Evolutionary conservation across 2,329 filamentous ascomycete genomes (phyloP), one percentile per base, ranked within the genome.

Genomic region (Curvularia hawaiiensis): DNA sequence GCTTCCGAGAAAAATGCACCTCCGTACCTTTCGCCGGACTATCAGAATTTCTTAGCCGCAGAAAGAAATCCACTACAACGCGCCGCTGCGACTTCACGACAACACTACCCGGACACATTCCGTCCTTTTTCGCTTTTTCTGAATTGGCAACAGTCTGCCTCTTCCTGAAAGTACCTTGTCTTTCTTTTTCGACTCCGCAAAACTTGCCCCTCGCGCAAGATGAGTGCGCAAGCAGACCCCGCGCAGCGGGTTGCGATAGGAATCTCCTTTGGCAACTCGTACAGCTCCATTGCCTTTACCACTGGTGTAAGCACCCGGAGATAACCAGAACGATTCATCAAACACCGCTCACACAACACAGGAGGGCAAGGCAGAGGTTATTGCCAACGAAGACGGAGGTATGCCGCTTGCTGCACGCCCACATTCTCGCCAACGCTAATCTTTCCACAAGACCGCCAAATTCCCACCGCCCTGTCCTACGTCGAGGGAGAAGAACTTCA

Each of bases 331-430:
- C 10, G 5, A 7, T 6, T 9, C 31, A 8, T 30, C 9, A 20
- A 22, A 30, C 30, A 39, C 31, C 33, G 28, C 60, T 69, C 56
- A 69, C 62, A 45, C 26, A 4, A 30, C 28, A 18, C 54, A 85
- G 84, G 94, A 98, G 74, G 94, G 96, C 79, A 96, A 96, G 83
- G 89, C 92, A 64, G 92, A 97, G 78, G 94, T 99, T 64, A 98
- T 99, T 80, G 95, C 95, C 74, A 98, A 99, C 81, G 95, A 98
- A 82, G 95, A 98, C 75, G 95, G 95, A 84, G 91, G 91, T 92
- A 77, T 74, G 87, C 79, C 26, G 52, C 45, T 54, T 44, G 58
- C 45, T 49, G 38, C 56, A 46, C 31, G 35, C 52, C 48, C 54
- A 45, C 18, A 11, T 31, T 50, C 30, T 49, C 54, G 38, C 35